Evolutionary conservation across 2,329 filamentous ascomycete genomes (phyloP).

Genomic region (Venturia oleaginea): DNA sequence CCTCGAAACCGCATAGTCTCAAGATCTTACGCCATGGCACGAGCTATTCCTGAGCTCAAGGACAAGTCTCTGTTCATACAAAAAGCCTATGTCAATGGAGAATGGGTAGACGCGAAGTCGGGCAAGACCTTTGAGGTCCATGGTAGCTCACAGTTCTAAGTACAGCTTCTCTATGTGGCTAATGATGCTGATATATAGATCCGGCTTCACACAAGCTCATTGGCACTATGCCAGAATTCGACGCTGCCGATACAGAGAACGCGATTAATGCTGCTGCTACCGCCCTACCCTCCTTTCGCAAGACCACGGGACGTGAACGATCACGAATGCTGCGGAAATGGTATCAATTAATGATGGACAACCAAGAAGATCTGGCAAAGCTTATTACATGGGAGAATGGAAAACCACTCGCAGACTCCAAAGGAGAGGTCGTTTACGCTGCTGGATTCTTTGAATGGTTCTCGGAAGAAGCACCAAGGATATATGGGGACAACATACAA

Average conservation of each 20-base stretch:
- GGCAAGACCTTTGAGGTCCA: constrained; percentile 82
- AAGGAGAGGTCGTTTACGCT: constrained; percentile 31
- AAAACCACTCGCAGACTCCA: constrained; percentile 57
- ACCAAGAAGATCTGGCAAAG: constrained; percentile 69
- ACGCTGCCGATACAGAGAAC: constrained; percentile 62
- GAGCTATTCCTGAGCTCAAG: constrained; percentile 29
- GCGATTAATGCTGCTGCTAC: constrained; percentile 77
- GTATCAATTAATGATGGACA: constrained; percentile 72
- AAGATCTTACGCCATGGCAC: constrained; percentile 5
- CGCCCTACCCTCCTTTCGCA: constrained; percentile 63
- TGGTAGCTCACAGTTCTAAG: constrained; percentile 14
- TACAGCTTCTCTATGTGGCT: neutral
- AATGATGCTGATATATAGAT: constrained; percentile 42
- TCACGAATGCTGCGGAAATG: constrained; percentile 67
- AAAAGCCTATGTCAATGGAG: constrained; percentile 78
- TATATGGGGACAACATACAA: constrained; percentile 60
- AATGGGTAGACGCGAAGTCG: constrained; percentile 80
- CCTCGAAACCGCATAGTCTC: neutral
- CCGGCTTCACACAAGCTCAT: constrained; percentile 75
- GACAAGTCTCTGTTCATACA: constrained; percentile 64
- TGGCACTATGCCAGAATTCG: constrained; percentile 78
- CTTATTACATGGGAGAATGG: constrained; percentile 88
- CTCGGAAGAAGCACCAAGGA: constrained; percentile 29
- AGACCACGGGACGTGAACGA: constrained; percentile 64
- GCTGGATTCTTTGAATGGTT: constrained; percentile 35